Percentiles rank a stretch among this genome's conserved stretches.
Evolutionary conservation across 1,284 basidiomycete species (phyloP).

Genomic region (Meira miltonrushii): DNA sequence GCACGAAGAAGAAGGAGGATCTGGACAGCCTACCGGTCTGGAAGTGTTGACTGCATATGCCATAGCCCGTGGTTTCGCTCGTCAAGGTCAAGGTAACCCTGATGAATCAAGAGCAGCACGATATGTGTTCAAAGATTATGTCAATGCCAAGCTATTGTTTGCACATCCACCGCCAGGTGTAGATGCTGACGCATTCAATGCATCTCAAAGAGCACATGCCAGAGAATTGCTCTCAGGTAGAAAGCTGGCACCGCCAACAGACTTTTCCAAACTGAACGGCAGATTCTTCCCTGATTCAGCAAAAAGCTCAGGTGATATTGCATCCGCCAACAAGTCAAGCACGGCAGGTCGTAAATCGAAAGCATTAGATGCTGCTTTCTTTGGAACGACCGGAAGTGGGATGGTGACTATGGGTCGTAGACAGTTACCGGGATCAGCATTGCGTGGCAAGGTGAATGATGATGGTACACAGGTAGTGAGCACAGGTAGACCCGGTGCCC

Average conservation of each 20-base stretch:
- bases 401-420: background rate
- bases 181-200: slow-evolving; percentile 71
- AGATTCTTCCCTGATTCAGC: too few species aligned
- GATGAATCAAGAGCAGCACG: slow-evolving; percentile 92
- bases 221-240: slow-evolving; percentile 54
- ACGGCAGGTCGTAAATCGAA: slow-evolving; percentile 26
- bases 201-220: slow-evolving; percentile 64
- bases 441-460: slow-evolving; percentile 30
- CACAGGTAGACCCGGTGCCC: slow-evolving; percentile 51
- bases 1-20: slow-evolving; percentile 76
- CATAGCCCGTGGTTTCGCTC: slow-evolving; percentile 71
- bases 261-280: too few species aligned
- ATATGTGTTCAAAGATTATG: slow-evolving; percentile 93
- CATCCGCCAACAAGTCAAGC: background rate
- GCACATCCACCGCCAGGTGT: slow-evolving; percentile 71
- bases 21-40: slow-evolving; percentile 70
- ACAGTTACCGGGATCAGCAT: background rate
- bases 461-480: slow-evolving; percentile 44
- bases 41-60: slow-evolving; percentile 84
- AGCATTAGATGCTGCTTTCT: slow-evolving; percentile 77
- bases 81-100: slow-evolving; percentile 91
- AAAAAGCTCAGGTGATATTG: background rate
- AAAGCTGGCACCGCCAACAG: slow-evolving; percentile 21
- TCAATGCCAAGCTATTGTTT: slow-evolving; percentile 86
- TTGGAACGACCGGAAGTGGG: slow-evolving; percentile 54